Evolutionary conservation across 352 stramenopile genomes (phyloP), one percentile per base, ranked within the genome.

Genomic region (Phytopythium sindhum): DNA sequence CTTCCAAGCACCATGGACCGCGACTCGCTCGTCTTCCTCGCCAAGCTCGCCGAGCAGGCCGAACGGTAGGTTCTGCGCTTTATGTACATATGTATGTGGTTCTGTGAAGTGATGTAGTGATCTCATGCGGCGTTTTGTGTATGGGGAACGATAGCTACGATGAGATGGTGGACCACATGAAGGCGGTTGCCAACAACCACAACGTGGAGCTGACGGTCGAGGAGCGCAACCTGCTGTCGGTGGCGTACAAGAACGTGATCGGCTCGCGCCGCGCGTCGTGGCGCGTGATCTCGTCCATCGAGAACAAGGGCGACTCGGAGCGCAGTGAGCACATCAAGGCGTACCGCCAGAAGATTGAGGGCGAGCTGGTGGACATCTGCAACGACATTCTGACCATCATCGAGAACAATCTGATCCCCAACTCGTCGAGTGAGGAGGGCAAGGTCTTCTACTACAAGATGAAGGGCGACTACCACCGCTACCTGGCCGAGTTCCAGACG

Each of bases 381-480:
- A 97, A 97, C 64, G 95, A 98, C 69, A 99, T 99, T 65, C 85
- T 99, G 59, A 86, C 82, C 54, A 98, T 99, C 76, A 99, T 99
- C 58, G 94, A 99, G 70, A 95, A 98, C 63, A 95, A 97, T 70
- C 79, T 99, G 59, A 99, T 99, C 80, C 97, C 96, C 61, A 98
- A 99, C 86, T 98, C 90, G 61, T 96, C 91, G 21, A 97, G 88
- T 42, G 95, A 98, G 68, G 97, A 99, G 75, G 97, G 95, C 77
- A 98, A 99, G 86, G 97, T 99, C 17, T 99, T 99, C 76, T 99
- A 99, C 91, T 99, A 99, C 93, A 99, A 99, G 93, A 99, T 99
- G 96, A 99, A 99, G 88, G 97, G 97, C 59, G 97, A 99, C 85
- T 99, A 99, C 90, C 95, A 99, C 88, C 96, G 98, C 68, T 99